Percentiles rank a stretch among this genome's conserved stretches.
Evolutionary conservation across 768 basidiomycete species (phyloP).

Genomic region (Suillus sp.): DNA sequence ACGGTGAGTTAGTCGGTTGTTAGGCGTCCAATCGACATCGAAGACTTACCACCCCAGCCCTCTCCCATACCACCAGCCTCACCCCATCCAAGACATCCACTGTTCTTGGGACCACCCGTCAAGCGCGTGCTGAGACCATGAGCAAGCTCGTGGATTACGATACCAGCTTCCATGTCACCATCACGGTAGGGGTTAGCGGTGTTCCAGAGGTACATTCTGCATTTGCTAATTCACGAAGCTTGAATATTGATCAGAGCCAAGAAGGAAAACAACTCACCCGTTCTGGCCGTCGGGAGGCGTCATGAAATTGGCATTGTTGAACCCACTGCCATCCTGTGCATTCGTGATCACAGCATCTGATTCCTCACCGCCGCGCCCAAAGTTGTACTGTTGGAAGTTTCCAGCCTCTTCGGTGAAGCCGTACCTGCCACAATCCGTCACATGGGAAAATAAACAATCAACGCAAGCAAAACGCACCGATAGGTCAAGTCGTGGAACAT

Average conservation of each 20-base stretch:
- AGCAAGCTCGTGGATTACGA: constrained; percentile 87
- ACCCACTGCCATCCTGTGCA: constrained; percentile 94
- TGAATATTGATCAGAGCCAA: neutral
- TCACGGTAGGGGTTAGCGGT: constrained; percentile 89
- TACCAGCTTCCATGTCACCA: constrained; percentile 94
- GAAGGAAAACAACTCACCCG: constrained; percentile 41
- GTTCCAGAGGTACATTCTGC: constrained; percentile 98
- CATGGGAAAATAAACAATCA: neutral
- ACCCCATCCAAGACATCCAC: constrained; percentile 93
- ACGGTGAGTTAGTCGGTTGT: neutral
- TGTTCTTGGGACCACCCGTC: constrained; percentile 92
- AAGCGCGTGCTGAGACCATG: constrained; percentile 94
- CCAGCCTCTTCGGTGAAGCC: constrained; percentile 91
- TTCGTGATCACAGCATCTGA: constrained; percentile 92
- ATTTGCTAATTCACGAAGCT: constrained; percentile 44
- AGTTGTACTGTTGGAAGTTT: constrained; percentile 99
- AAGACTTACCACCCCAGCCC: constrained; percentile 79
- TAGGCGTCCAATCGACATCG: neutral
- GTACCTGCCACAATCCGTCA: constrained; percentile 49
- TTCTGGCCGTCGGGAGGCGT: constrained; percentile 83
- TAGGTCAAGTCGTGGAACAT: constrained; percentile 83
- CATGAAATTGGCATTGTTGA: constrained; percentile 92
- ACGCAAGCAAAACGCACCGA: constrained; percentile 39
- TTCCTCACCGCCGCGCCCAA: constrained; percentile 84
- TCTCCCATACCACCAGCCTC: constrained; percentile 98